Percentiles rank a stretch among this genome's conserved stretches.
Evolutionary conservation across 306 rosid genomes (phyloP).

Genomic region (Begonia peltatifolia): DNA sequence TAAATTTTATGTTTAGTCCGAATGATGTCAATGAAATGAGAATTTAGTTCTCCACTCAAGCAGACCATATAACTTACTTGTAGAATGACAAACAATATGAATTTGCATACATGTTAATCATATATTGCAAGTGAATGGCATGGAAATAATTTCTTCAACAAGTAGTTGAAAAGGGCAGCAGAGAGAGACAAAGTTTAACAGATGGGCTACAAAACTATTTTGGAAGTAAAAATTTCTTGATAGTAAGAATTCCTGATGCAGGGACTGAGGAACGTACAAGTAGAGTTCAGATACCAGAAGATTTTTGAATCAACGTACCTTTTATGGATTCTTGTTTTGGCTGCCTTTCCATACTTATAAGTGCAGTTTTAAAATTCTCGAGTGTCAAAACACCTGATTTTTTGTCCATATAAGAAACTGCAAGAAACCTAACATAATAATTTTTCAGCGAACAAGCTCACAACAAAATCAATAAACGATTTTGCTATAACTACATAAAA

Average conservation of each 20-base stretch:
- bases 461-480: neutral
- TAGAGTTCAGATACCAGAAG: constrained; percentile 3
- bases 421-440: constrained; percentile 47
- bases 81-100: too few species aligned
- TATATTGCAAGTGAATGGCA: too few species aligned
- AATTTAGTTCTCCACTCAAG: too few species aligned
- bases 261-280: constrained; percentile 4
- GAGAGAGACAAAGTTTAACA: neutral
- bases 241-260: neutral
- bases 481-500: neutral
- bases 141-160: neutral
- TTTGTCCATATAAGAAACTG: constrained; percentile 64
- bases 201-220: neutral
- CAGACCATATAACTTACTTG: too few species aligned
- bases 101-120: too few species aligned
- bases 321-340: constrained; percentile 68
- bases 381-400: constrained; percentile 47
- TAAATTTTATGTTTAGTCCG: too few species aligned
- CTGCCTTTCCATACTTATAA: constrained; percentile 48
- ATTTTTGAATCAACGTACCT: constrained; percentile 27
- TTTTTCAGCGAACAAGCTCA: constrained; percentile 16
- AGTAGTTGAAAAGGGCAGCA: neutral
- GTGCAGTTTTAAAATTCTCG: constrained; percentile 57
- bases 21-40: too few species aligned
- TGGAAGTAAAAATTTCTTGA: neutral